Evolutionary conservation across 2,329 filamentous ascomycete genomes (phyloP).

Genomic region (Didymella lethalis): DNA sequence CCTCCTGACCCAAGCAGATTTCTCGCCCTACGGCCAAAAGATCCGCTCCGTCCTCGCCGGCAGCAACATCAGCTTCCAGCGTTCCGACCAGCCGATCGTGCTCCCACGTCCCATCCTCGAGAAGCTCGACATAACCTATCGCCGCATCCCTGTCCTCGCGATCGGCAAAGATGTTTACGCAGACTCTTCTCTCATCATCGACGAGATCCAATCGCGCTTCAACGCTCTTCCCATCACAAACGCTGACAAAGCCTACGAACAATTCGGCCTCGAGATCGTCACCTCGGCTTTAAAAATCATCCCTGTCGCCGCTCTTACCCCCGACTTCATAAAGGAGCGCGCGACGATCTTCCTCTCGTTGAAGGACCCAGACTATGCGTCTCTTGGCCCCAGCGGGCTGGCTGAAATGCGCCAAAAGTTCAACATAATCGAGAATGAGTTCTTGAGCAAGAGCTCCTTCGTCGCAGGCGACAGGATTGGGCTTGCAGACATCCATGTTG

Average conservation of each 20-base stretch:
- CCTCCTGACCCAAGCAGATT: not conserved
- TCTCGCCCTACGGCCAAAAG: conserved; percentile 15
- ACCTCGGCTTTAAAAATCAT: conserved; percentile 5
- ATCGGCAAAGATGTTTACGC: conserved; percentile 73
- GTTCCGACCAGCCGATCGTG: conserved; percentile 63
- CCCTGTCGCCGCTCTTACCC: conserved; percentile 16
- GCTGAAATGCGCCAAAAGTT: conserved; percentile 14
- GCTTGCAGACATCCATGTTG: conserved; percentile 16
- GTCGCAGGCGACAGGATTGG: conserved; percentile 10
- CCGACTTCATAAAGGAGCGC: conserved; percentile 14
- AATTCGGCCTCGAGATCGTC: conserved; percentile 10
- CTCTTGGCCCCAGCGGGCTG: conserved; percentile 13
- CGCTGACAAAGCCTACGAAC: conserved; percentile 41
- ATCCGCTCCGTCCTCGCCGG: conserved; percentile 11
- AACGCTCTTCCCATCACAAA: conserved; percentile 45
- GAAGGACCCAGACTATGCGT: conserved; percentile 2
- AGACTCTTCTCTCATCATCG: conserved; percentile 73
- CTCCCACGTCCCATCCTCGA: conserved; percentile 72
- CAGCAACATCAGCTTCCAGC: conserved; percentile 9
- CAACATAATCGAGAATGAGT: conserved; percentile 13
- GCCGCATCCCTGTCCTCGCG: conserved; percentile 72
- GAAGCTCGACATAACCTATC: conserved; percentile 69
- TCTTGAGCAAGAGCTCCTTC: conserved; percentile 2
- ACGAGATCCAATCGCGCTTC: conserved; percentile 66
- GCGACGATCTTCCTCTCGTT: conserved; percentile 9